These are phyloP conservation scores for slime mould (Dictyostelium discoideum) DNA, from an alignment of 78 protist species.

Conservation along the genomic window dicty_2.7 NC_007088.5:6611001-6611500, in stretches of 20 bases:
- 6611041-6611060: constrained; percentile 75
- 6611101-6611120: constrained; percentile 80
- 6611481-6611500: constrained; percentile 69
- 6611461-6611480: constrained; percentile 71
- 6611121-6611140: constrained; percentile 17
- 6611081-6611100: constrained; percentile 74
- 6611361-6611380: constrained; percentile 85
- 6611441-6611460: constrained; percentile 78
- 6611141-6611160: constrained; percentile 30
- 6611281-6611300: constrained; percentile 79
- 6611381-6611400: constrained; percentile 55
- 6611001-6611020: constrained; percentile 81
- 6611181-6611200: constrained; percentile 64
- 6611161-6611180: constrained; percentile 76
- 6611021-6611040: constrained; percentile 57
- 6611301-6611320: constrained; percentile 80
- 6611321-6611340: constrained; percentile 67
- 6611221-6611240: constrained; percentile 70
- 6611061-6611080: constrained; percentile 87
- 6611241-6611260: constrained; percentile 85
- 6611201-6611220: constrained; percentile 66
- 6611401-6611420: constrained; percentile 62
- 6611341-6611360: constrained; percentile 81
- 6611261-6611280: constrained; percentile 85
- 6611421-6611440: constrained; percentile 68